Percentiles rank a stretch among this genome's conserved stretches.
Conservation (phyloP, 441 rosid species). For the Erodium trifolium region DNA sequence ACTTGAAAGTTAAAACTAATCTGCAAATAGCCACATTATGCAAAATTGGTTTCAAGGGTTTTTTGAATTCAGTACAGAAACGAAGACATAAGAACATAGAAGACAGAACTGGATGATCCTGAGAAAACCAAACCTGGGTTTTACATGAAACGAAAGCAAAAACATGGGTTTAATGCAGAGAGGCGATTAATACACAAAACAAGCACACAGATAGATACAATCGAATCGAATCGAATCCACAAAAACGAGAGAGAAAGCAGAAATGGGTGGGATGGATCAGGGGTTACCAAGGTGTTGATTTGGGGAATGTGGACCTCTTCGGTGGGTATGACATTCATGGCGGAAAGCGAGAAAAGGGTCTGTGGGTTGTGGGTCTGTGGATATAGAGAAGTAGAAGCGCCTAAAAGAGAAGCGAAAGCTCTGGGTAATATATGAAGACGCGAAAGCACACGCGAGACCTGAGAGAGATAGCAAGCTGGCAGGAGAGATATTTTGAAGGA, state of each 20-base stretch:
- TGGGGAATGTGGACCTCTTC: conserved; percentile 11
- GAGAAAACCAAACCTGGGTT: too few relatives aligned
- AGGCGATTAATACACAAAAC: not conserved
- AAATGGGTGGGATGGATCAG: not conserved
- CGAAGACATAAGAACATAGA: too few relatives aligned
- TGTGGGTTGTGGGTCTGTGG: not conserved
- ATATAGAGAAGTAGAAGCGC: not conserved
- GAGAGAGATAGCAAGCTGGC: conserved; percentile 33
- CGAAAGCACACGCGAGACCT: not conserved
- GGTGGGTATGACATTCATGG: conserved; percentile 7
- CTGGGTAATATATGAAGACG: not conserved
- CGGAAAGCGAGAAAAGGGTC: not conserved
- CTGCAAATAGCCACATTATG: not conserved
- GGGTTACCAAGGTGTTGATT: conserved; percentile 3
- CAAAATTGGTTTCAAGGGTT: not conserved
- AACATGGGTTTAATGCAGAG: not conserved
- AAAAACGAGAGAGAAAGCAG: not conserved
- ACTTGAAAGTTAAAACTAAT: too few relatives aligned
- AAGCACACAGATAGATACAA: not conserved
- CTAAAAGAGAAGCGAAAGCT: not conserved
- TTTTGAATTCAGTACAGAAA: not conserved
- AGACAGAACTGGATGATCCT: too few relatives aligned
- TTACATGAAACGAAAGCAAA: too few relatives aligned
- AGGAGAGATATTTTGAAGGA: conserved; percentile 26
- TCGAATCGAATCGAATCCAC: too few relatives aligned